These are phyloP conservation scores for Lactarius quietus DNA, from an alignment of 768 basidiomycete species.

Conservation along the genomic window DNA sequence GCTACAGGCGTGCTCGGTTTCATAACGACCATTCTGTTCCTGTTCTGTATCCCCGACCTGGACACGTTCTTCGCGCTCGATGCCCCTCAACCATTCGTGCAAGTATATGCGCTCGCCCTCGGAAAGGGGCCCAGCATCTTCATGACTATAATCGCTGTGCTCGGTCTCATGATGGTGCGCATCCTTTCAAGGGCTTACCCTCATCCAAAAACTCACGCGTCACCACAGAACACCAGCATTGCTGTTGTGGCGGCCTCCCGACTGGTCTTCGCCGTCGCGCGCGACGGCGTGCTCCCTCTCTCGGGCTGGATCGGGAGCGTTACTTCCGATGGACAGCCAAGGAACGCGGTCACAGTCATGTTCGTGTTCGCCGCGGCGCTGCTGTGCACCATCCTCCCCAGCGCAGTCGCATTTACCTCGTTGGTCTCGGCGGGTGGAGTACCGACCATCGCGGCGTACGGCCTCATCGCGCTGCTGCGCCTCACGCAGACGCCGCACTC, in stretches of 20 bases:
- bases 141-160: conserved; percentile 79
- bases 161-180: conserved; percentile 82
- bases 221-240: conserved; percentile 72
- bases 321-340: conserved; percentile 66
- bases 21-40: conserved; percentile 70
- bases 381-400: conserved; percentile 86
- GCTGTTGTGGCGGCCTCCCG: conserved; percentile 87
- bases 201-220: neutral
- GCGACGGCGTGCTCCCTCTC: conserved; percentile 85
- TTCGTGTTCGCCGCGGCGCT: conserved; percentile 69
- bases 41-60: conserved; percentile 82
- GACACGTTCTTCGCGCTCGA: conserved; percentile 68
- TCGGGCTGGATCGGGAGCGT: conserved; percentile 82
- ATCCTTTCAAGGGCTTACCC: neutral
- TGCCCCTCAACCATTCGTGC: conserved; percentile 91
- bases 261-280: conserved; percentile 88
- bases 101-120: conserved; percentile 78
- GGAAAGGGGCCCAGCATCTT: conserved; percentile 77
- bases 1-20: conserved; percentile 82
- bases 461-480: conserved; percentile 71
- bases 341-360: conserved; percentile 84
- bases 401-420: conserved; percentile 89
- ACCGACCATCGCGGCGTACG: conserved; percentile 87
- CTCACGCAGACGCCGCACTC: conserved; percentile 72
- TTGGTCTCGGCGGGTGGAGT: conserved; percentile 82